phyloP scores from a whole-genome alignment of 441 rosid genomes.

The Eruca vesicaria region DNA sequence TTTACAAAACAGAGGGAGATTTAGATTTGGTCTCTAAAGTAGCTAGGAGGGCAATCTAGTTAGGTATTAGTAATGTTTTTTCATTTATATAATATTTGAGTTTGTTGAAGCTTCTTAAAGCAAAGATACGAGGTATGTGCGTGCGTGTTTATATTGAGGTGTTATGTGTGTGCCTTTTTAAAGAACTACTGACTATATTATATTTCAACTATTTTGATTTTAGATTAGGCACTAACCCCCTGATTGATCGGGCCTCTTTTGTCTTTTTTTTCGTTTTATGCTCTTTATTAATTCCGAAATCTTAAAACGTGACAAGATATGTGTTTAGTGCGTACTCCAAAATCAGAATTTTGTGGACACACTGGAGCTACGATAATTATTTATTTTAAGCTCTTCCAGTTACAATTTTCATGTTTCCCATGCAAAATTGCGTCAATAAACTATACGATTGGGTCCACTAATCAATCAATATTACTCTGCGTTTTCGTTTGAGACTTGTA shows the following conservation, averaged over 20 bases:
- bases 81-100: neutral
- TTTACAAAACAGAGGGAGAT: conserved; percentile 27
- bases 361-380: neutral
- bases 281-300: neutral
- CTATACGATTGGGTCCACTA: neutral
- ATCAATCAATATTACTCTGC: neutral
- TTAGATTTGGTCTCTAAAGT: conserved; percentile 23
- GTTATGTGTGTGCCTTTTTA: conserved; percentile 23
- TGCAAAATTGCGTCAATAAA: neutral
- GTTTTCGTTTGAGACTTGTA: neutral
- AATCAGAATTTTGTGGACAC: neutral
- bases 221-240: conserved; percentile 33
- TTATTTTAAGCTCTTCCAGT: neutral
- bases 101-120: conserved; percentile 18
- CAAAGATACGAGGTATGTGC: conserved; percentile 29
- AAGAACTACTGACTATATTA: conserved; percentile 27
- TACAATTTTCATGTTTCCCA: neutral
- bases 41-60: conserved; percentile 21
- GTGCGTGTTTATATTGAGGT: conserved; percentile 27
- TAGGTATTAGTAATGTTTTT: conserved; percentile 9
- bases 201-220: conserved; percentile 10
- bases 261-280: neutral
- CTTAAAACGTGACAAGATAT: conserved; percentile 12
- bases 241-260: conserved; percentile 3
- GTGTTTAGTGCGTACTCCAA: neutral